Evolutionary conservation across 345 rosid species (phyloP), one percentile per base, ranked within the genome.

Genomic region (Firmiana major): DNA sequence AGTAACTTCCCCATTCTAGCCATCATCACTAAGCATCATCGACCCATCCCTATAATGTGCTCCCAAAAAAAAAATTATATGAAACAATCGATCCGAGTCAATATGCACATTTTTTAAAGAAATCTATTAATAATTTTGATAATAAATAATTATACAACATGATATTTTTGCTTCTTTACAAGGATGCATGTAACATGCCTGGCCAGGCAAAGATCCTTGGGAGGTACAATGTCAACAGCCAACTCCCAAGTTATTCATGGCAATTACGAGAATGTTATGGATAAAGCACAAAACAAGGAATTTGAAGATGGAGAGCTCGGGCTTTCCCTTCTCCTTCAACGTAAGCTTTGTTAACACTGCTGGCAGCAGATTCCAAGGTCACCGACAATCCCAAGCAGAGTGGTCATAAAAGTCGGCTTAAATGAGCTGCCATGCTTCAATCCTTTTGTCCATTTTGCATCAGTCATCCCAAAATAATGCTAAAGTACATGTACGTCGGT

Each of bases 401-500:
- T 17, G 77, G 77, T 75, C 77, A 62, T 16, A 28, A 62, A 62
- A 62, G 69, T 60, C 77, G 24, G 77, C 77, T 45, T 43, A 43
- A 43, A 58, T 42, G 67, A 59, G 67, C 57, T 22, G 77, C 57
- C 77, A 74, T 45, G 66, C 38, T 59, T 7, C 19, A 59, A 43
- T 5, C 43, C 38, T n/a, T 74, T 22, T 38, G 67, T 42, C 67
- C 51, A 38, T 62, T 15, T 58, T 13, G 40, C 38, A 60, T 10
- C 3, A 74, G 58, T 46, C 21, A 65, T 38, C 6, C 28, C 46
- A 38, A 26, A 60, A 7, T 17, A 64, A 62, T 3, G 6, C 9
- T 5, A 12, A 43, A 4, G 40, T 28, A 48, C 42, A 24, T 17
- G 22, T 31, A 7, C 57, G 6, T 73, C 64, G 64, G 64, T 55